Evolutionary conservation across 345 rosid genomes (phyloP).

Genomic region (Hibiscus tridactylites): DNA sequence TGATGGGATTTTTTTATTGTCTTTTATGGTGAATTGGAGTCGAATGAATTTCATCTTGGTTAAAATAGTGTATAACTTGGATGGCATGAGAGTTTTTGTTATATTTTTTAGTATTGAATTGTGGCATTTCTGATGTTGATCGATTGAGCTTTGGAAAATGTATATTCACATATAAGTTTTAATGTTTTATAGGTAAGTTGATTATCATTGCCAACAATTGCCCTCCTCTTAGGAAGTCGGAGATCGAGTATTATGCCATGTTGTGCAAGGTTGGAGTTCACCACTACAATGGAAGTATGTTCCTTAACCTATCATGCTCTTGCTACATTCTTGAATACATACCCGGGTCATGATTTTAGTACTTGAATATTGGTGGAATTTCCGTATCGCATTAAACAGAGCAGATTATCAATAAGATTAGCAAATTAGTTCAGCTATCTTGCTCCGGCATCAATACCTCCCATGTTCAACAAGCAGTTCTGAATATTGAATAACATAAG

Average conservation of each 20-base stretch:
- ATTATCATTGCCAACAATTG: conserved; percentile 54
- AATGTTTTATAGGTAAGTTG: conserved; percentile 33
- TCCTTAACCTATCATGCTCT: neutral
- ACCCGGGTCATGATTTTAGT: neutral
- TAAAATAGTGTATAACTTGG: neutral
- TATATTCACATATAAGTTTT: neutral
- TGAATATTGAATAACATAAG: no score
- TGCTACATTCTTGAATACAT: neutral
- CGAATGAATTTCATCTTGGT: conserved; percentile 12
- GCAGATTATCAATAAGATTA: neutral
- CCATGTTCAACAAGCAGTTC: no score
- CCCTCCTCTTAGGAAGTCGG: conserved; percentile 68
- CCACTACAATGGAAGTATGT: conserved; percentile 74
- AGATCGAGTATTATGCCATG: conserved; percentile 81
- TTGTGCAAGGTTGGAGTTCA: conserved; percentile 69
- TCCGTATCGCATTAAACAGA: neutral
- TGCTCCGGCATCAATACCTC: neutral
- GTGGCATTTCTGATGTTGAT: neutral
- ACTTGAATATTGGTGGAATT: neutral
- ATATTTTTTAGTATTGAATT: neutral
- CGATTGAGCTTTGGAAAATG: neutral
- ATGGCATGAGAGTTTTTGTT: neutral
- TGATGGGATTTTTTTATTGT: neutral
- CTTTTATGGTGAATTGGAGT: conserved; percentile 9
- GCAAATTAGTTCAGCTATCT: neutral